Conservation (phyloP, 108 stramenopile genomes). For the Cyclotella choctawhatcheeana region DNA sequence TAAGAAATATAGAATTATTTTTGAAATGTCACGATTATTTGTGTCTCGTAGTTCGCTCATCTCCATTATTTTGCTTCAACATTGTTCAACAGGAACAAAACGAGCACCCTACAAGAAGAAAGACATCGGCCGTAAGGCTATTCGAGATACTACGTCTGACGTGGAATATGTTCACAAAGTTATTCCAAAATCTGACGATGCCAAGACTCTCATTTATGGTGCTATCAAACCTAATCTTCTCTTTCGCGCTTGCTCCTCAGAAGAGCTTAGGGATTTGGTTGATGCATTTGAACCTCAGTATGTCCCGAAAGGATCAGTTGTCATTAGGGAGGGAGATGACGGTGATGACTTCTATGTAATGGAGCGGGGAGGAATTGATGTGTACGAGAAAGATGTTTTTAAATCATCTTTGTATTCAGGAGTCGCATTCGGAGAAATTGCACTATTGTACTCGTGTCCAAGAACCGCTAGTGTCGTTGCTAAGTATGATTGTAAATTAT, state of each 20-base stretch:
- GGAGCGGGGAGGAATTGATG: slow-evolving; percentile 56
- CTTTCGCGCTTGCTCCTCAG: slow-evolving; percentile 49
- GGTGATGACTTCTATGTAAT: slow-evolving; percentile 76
- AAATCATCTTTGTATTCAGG: slow-evolving; percentile 47
- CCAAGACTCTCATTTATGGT: slow-evolving; percentile 59
- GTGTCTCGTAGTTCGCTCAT: not conserved
- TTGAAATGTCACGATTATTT: not conserved
- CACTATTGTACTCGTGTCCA: slow-evolving; percentile 81
- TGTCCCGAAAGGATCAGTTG: slow-evolving; percentile 28
- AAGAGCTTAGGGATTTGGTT: slow-evolving; percentile 57
- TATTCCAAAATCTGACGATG: slow-evolving; percentile 60
- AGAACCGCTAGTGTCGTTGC: slow-evolving; percentile 67
- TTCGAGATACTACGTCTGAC: slow-evolving; percentile 21
- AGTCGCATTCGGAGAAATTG: slow-evolving; percentile 84
- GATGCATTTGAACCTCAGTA: slow-evolving; percentile 55
- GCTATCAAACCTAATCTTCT: slow-evolving; percentile 66
- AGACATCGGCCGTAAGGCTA: slow-evolving; percentile 38
- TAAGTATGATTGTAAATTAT: slow-evolving; percentile 48
- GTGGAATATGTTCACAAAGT: slow-evolving; percentile 37
- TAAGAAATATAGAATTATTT: not conserved
- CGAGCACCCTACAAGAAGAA: slow-evolving; percentile 27
- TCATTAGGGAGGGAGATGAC: slow-evolving; percentile 70
- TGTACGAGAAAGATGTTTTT: slow-evolving; percentile 47
- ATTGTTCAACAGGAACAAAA: not conserved
- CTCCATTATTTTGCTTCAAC: not conserved